Conservation (phyloP, 352 stramenopile genomes). For the Phytopythium litorale region DNA sequence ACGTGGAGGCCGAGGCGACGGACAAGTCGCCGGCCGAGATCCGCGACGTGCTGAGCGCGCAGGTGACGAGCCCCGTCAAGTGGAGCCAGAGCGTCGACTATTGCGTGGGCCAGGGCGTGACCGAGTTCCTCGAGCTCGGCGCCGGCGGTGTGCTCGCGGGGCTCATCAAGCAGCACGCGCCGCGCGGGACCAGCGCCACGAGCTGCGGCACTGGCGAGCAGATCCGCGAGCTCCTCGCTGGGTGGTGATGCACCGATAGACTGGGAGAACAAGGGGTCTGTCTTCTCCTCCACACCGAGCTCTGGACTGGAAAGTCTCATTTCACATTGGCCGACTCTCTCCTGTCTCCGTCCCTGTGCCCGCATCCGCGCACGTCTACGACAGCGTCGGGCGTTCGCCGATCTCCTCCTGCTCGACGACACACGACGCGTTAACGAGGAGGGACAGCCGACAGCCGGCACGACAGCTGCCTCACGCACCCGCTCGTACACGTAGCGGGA, state of each 20-base stretch:
- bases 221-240: conserved; percentile 38
- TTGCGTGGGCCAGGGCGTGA: conserved; percentile 41
- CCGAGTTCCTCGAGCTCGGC: conserved; percentile 68
- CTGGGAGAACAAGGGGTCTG: neutral
- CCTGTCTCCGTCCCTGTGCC: conserved; percentile 1
- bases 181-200: conserved; percentile 19
- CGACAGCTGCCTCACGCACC: conserved; percentile 17
- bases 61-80: conserved; percentile 62
- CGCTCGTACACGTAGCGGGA: conserved; percentile 50
- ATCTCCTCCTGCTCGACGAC: conserved; percentile 33
- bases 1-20: conserved; percentile 51
- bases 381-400: conserved; percentile 56
- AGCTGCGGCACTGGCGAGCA: conserved; percentile 61
- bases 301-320: neutral
- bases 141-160: conserved; percentile 65
- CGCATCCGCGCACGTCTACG: conserved; percentile 24
- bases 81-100: conserved; percentile 84
- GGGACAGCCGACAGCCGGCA: neutral
- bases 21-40: conserved; percentile 42
- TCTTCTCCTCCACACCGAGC: too few species aligned
- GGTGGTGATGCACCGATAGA: neutral
- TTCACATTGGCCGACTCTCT: neutral
- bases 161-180: conserved; percentile 71
- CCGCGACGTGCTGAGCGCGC: conserved; percentile 38
- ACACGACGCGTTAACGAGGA: neutral